These are phyloP conservation scores for Leccinum variicolor DNA, from an alignment of 768 basidiomycete genomes.

Conservation along the genomic window DNA sequence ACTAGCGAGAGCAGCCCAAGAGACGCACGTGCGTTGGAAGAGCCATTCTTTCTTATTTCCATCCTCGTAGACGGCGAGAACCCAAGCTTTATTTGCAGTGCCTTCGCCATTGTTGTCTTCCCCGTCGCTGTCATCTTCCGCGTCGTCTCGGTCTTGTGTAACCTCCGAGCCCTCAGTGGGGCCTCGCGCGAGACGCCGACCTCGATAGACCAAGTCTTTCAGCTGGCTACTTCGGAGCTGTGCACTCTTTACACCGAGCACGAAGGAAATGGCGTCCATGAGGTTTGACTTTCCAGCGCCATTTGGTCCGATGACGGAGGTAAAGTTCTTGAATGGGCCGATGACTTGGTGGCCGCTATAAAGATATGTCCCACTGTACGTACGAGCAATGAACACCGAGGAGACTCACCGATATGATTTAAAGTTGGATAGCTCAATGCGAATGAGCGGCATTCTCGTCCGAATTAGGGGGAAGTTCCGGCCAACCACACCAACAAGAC, in stretches of 20 bases:
- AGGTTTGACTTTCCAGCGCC: constrained; percentile 98
- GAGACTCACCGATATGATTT: constrained; percentile 79
- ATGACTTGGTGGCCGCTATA: constrained; percentile 76
- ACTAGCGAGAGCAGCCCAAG: not conserved
- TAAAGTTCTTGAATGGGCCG: constrained; percentile 91
- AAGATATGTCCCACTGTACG: constrained; percentile 4
- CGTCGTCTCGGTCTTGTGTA: constrained; percentile 42
- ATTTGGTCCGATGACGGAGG: constrained; percentile 97
- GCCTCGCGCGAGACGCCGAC: constrained; percentile 61
- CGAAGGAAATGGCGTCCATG: constrained; percentile 99
- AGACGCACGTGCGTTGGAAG: constrained; percentile 87
- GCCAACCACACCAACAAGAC: constrained; percentile 16
- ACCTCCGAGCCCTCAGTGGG: constrained; percentile 42
- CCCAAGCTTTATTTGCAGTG: constrained; percentile 92
- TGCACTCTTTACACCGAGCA: constrained; percentile 92
- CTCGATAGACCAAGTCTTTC: constrained; percentile 94
- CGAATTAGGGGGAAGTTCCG: constrained; percentile 23
- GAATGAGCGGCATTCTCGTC: constrained; percentile 68
- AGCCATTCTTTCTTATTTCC: constrained; percentile 75
- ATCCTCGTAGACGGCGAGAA: constrained; percentile 87
- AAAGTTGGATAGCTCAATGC: constrained; percentile 93
- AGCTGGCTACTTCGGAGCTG: constrained; percentile 91
- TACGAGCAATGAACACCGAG: not conserved
- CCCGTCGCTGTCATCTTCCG: constrained; percentile 47
- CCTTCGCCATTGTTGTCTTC: constrained; percentile 64